Conservation (phyloP, 176 grass and related monocot genomes). For the Zizania latifolia region DNA sequence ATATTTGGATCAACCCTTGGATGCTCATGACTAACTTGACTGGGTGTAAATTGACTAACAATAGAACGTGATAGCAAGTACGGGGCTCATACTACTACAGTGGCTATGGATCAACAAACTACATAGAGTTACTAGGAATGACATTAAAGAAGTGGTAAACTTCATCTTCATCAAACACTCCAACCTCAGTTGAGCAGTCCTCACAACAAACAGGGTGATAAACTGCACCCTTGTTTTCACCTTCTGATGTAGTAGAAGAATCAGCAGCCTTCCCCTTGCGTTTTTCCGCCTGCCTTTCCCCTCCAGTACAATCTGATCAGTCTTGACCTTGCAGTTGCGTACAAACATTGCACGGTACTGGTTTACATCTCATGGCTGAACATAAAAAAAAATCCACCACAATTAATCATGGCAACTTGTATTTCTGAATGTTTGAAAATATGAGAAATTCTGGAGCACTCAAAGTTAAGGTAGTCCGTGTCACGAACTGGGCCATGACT, state of each 20-base stretch:
- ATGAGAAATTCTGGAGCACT: neutral
- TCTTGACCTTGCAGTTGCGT: constrained; percentile 72
- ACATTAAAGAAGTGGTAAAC: constrained; percentile 97
- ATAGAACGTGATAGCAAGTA: neutral
- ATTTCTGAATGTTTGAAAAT: neutral
- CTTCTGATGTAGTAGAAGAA: constrained; percentile 27
- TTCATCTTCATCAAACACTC: constrained; percentile 79
- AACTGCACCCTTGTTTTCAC: constrained; percentile 18
- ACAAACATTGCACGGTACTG: constrained; percentile 95
- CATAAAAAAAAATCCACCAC: neutral
- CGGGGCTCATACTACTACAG: neutral
- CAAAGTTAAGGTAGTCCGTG: no score
- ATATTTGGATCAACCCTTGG: no score
- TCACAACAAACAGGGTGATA: constrained; percentile 74
- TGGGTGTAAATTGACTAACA: neutral
- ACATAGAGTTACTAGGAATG: constrained; percentile 67
- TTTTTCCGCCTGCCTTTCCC: constrained; percentile 47
- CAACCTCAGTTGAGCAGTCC: constrained; percentile 89
- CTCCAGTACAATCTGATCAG: constrained; percentile 67
- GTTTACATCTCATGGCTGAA: constrained; percentile 83
- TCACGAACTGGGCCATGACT: no score
- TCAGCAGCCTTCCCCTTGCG: constrained; percentile 31
- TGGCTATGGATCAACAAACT: neutral
- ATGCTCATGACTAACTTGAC: neutral
- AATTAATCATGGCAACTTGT: neutral